Evolutionary conservation across 2,329 filamentous ascomycete species (phyloP), one percentile per base, ranked within the genome.

Genomic region (Talaromyces funiculosus): DNA sequence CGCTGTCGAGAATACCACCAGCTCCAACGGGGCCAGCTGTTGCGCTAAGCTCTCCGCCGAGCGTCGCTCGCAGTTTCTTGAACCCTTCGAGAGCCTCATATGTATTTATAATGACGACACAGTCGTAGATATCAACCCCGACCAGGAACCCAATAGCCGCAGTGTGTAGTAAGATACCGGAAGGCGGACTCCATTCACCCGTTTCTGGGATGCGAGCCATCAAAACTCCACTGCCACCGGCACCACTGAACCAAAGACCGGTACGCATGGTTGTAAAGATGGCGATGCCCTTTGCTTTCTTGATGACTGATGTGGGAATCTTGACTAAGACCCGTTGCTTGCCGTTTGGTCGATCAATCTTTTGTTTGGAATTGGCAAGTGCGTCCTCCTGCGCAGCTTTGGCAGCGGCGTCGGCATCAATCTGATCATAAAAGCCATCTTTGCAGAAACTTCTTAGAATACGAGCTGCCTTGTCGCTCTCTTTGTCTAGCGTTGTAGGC

Each of bases 251-350:
- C 90, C 92, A 96, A 33, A 97, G 79, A 12, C 93, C 93, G 14
- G 90, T 93, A 62, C 93, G 87, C 91, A 97, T 96, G 31, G 91
- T 96, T 0, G 92, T 96, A 78, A 97, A 97, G 66, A 97, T 90
- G 59, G 91, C 92, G 61, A 97, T 83, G 10, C 91, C 93, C 66
- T 93, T 91, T 29, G 92, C 92, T 76, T 94, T 90, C 70, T 90
- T 86, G 67, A 97, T 90, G 61, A 97, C 90, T 69, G 88, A 84
- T 61, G 87, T 80, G 0, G 93, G 93, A 29, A 97, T 97, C 77
- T 92, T 94, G 76, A 93, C 90, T 56, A 90, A 71, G 53, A 88
- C 82, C 66, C 77, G 81, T 66, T 88, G 86, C 69, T 84, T 87
- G 62, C 82, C 81, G 73, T 84, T 79, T 64, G 84, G 83, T 4